These are phyloP conservation scores for Arthrobotrys pseudoclavata DNA, from an alignment of 2,329 filamentous ascomycete species.

Conservation along the genomic window DNA sequence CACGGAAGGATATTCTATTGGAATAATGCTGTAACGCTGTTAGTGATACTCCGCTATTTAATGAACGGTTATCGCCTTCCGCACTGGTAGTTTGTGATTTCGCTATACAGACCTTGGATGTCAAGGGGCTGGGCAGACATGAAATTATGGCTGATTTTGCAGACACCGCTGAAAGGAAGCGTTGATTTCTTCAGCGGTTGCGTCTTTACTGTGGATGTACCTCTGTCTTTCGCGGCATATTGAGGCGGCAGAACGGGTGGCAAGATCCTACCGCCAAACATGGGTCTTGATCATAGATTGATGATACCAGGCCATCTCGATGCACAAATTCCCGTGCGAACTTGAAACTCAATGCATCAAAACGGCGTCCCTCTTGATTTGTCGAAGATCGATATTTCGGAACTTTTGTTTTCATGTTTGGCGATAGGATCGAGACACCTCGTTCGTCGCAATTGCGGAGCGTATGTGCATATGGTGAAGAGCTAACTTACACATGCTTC, in stretches of 20 bases:
- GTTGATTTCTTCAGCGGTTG: slow-evolving; percentile 10
- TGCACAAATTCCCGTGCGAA: background rate
- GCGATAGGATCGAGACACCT: background rate
- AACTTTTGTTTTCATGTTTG: background rate
- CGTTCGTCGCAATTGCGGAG: slow-evolving; percentile 8
- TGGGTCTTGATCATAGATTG: background rate
- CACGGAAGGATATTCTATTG: slow-evolving; percentile 43
- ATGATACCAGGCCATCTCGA: background rate
- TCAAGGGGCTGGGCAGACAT: slow-evolving; percentile 37
- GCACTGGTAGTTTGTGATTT: slow-evolving; percentile 39
- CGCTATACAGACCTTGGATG: slow-evolving; percentile 37
- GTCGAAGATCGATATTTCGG: background rate
- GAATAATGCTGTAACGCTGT: slow-evolving; percentile 47
- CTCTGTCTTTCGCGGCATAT: slow-evolving; percentile 14
- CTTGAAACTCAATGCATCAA: too few relatives aligned
- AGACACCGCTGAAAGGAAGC: slow-evolving; percentile 4
- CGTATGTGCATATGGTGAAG: slow-evolving; percentile 24
- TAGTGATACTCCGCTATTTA: background rate
- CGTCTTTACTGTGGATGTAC: background rate
- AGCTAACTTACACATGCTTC: slow-evolving; percentile 60
- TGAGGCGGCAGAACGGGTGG: background rate
- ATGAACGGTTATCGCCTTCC: slow-evolving; percentile 1
- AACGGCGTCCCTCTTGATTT: background rate
- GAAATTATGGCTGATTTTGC: slow-evolving; percentile 1
- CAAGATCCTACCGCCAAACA: background rate